These are phyloP conservation scores for Ophiosphaerella korrae DNA, from an alignment of 2,329 filamentous ascomycete genomes.

Conservation along the genomic window DNA sequence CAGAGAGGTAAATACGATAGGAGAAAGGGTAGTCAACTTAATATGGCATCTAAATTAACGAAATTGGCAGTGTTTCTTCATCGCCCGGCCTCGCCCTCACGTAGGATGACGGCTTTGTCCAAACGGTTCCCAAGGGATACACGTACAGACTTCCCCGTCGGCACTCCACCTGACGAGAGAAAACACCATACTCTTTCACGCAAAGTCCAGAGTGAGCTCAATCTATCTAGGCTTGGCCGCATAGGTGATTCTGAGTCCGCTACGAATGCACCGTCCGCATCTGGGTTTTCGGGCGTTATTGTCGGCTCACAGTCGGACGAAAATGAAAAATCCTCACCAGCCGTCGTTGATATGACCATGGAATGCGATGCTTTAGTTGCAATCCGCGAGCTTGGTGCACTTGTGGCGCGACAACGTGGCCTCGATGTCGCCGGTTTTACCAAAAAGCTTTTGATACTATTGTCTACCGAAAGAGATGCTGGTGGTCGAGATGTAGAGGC, in stretches of 20 bases:
- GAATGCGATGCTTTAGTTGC: conserved; percentile 40
- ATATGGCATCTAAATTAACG: not conserved
- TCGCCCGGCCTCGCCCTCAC: conserved; percentile 45
- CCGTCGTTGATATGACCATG: conserved; percentile 12
- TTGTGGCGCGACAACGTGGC: conserved; percentile 18
- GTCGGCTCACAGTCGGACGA: conserved; percentile 43
- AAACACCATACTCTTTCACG: conserved; percentile 25
- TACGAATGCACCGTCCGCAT: conserved; percentile 20
- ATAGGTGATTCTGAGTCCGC: conserved; percentile 5
- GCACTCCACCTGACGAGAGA: conserved; percentile 32
- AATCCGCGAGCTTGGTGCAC: conserved; percentile 30
- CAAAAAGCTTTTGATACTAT: conserved; percentile 41
- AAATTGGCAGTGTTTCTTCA: conserved; percentile 28
- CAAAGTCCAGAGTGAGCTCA: conserved; percentile 39
- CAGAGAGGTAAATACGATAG: conserved; percentile 27
- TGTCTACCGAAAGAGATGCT: conserved; percentile 17
- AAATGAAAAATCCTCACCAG: conserved; percentile 3
- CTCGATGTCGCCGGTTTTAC: conserved; percentile 39
- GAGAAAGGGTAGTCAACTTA: not conserved
- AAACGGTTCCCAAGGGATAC: conserved; percentile 40
- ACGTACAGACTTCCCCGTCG: conserved; percentile 36
- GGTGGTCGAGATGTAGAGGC: not conserved
- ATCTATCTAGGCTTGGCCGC: conserved; percentile 19
- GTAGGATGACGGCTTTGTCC: conserved; percentile 48
- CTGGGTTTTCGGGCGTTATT: conserved; percentile 40